Base-by-base conservation (phyloP, 1,139 yeast genomes). In the Kurtzmaniella natalensis region DNA sequence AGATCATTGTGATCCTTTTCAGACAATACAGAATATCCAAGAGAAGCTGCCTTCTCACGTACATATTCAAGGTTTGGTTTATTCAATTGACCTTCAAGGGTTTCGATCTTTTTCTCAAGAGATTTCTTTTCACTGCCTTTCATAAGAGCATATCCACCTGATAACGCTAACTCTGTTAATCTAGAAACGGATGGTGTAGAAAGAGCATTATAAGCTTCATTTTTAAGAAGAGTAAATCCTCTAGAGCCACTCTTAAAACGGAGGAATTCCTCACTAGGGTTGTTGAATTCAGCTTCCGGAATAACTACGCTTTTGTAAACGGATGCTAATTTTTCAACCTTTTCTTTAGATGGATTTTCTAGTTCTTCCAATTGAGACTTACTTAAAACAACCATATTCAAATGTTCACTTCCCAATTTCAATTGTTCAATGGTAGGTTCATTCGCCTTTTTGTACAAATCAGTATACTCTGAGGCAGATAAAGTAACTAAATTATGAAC, bases 401-500 rank as follows among this genome's bases (percentile, higher is more conserved):
- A 34, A 1, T 13, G 28, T 4, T 34, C 24, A 2, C 63, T 56
- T n/a, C 9, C 28, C 14, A 6, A 14, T 8, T 5, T 14, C 17
- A 29, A 20, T 14, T 39, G 33, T 10, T 48, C 51, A 5, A 38
- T 18, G 1, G 48, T 39, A 7, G 57, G 55, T 24, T 63, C 66
- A 38, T 62, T 50, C 0, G 72, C 70, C 10, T 46, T 36, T 30
- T 56, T 57, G 40, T 53, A 63, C 31, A 68, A 50, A 7, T 50
- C 48, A n/a, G 70, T 55, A 38, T 62, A 67, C 37, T 66, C 72
- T 3, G 43, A 33, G 37, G 55, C 53, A 3, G 58, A 40, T 36
- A 68, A 47, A 0, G 71, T 60, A 2, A 64, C 56, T 37, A 65
- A 54, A n/a, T 58, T 55, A 34, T 53, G 56, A 21, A 40, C 54